Evolutionary conservation across 768 basidiomycete genomes (phyloP), one percentile per base, ranked within the genome.

Genomic region (Mycena venus): DNA sequence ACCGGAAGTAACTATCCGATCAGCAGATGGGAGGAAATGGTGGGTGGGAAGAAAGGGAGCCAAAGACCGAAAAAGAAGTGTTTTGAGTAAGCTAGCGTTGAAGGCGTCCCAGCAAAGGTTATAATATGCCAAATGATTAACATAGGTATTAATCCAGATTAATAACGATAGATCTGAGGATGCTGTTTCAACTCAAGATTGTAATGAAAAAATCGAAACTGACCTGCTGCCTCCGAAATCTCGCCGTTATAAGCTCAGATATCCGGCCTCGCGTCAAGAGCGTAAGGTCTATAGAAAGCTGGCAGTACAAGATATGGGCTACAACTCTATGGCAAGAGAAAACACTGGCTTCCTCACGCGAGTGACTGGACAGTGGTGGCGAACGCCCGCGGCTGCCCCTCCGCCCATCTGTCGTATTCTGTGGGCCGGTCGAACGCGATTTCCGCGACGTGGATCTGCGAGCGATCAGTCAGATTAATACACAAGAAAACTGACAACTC

Each of bases 361-460:
- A 76, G 60, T n/a, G 63, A n/a, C 55, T 74, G 34, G 25, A 38
- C 58, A 49, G 58, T 68, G 23, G 79, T 80, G 14, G 77, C 47
- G 56, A 83, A 85, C 12, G 79, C 82, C 38, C 58, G 76, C 23
- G 82, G 75, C 79, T 92, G 94, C 3, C 85, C 86, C 0, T 87
- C 85, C 21, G 94, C 92, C 80, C 88, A 91, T 17, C 90, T 88
- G 40, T 88, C 88, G 74, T 90, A 96, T 5, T 81, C 78, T 0
- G 93, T 82, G 12, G 82, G 58, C 36, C 79, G 83, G 15, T 81
- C 87, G 75, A 90, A 96, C 1, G 92, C 93, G 63, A 95, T 86
- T 68, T 92, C 86, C 0, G 95, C 94, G 7, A 90, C 87, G 73
- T 90, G 86, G 32, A 94, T 92, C 92, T 94, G 55, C 56, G 8